Evolutionary conservation across 805 yeast genomes (phyloP), one percentile per base, ranked within the genome.

Genomic region (Myxozyma kluyveri): DNA sequence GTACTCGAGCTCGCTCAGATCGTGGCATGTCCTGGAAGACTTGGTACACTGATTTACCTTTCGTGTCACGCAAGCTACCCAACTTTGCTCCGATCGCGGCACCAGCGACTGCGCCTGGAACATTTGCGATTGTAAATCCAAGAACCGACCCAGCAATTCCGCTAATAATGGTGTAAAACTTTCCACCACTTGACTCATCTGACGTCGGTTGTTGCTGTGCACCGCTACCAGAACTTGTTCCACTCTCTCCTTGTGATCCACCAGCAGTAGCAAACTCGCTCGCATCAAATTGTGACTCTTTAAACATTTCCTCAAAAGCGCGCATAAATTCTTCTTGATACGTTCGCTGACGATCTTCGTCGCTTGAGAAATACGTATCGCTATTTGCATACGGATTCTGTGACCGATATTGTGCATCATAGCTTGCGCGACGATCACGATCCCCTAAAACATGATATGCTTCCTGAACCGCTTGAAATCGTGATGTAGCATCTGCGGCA

Each of bases 31-130:
- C 60, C 35, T 54, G 57, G 42, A 56, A 60, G 3, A 49, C 58
- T 6, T 38, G 44, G 22, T 56, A 56, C n/a, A 60, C 63, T 12
- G 56, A 46, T 38, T 60, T 57, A 9, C 61, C 61, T 19, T 49
- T 50, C 9, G 29, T 14, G 36, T 60, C 63, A 23, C 63, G 35
- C 17, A 60, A 50, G 36, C 47, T 57, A 2, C 63, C 63, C 32
- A 60, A 50, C 29, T 52, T 48, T 1, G 60, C 59, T 17, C 63
- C 63, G n/a, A 56, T 46, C 32, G 55, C 63, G 21, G 44, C 39
- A 0, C 63, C 63, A 6, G 63, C 62, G 17, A 60, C 23, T 5
- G 62, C 63, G 17, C 63, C 63, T 3, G 63, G 63, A 17, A 60
- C 44, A 31, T 60, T 60, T 17, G 58, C 63, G 29, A 60, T 35